Evolutionary conservation across 2,329 filamentous ascomycete species (phyloP), one percentile per base, ranked within the genome.

Genomic region (Leptographium wingfieldii): DNA sequence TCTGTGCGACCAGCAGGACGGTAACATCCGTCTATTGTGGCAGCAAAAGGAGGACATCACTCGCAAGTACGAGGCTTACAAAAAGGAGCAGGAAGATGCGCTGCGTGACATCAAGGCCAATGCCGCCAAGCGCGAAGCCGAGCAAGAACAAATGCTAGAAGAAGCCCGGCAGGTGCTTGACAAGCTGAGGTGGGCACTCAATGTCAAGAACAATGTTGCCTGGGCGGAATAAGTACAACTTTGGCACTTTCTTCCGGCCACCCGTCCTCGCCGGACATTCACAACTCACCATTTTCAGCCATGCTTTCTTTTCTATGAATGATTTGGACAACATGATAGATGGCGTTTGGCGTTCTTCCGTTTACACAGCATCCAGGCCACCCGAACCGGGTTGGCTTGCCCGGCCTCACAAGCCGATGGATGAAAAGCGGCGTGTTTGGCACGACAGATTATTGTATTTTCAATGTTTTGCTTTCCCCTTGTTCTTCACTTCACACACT

Each of bases 131-230:
- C 77, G 82, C 63, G 86, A 88, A 68, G 73, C 77, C 31, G 80
- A 86, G 67, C 85, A 87, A 66, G 76, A 83, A 63, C 71, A 71
- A 60, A 74, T 82, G 31, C 72, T 87, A n/a, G 71, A 77, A 46
- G 81, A 85, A 67, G 74, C 84, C 52, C 76, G 77, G 64, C 76
- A 80, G 65, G 80, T 81, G n/a, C 73, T 88, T 57, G 77, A 83
- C 63, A 83, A 89, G 74, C 77, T 92, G 71, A 82, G 77, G 67
- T 91, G 87, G 87, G 85, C 87, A 16, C 77, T 91, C 64, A 83
- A 80, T 58, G 79, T 88, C 57, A 85, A 87, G 73, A 73, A 80
- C 62, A 84, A 80, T 63, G 77, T 85, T 60, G 76, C 75, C 60
- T 80, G 74, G 59, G 79, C 81, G 7, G 71, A 80, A 69, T 84